Evolutionary conservation across 176 grass and related monocot species (phyloP).

Genomic region (Oryza rufipogon): DNA sequence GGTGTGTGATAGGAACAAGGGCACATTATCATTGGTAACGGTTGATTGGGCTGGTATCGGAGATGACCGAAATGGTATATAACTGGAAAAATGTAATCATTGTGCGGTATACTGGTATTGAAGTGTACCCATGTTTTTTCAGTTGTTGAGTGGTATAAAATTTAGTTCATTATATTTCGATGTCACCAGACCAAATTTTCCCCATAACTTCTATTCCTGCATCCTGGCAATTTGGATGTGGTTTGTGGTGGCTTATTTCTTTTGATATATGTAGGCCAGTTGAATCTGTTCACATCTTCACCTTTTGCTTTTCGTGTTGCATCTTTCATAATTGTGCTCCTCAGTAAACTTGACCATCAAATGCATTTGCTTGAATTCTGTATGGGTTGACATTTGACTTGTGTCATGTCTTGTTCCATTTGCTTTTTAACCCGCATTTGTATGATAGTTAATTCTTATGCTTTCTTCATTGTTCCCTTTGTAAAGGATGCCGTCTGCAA

Average conservation of each 20-base stretch:
- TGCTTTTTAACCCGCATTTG: background rate
- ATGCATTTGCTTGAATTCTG: conserved; percentile 4
- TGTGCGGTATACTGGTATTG: too few species aligned
- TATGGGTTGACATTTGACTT: background rate
- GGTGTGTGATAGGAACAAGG: background rate
- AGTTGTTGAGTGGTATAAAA: too few species aligned
- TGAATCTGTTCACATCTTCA: background rate
- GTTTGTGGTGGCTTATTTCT: conserved; percentile 23
- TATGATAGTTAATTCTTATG: conserved; percentile 35
- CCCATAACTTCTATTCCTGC: background rate
- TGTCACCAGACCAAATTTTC: background rate
- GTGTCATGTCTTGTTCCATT: background rate
- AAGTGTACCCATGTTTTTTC: too few species aligned
- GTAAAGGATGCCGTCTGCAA: conserved; percentile 58
- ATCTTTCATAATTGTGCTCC: background rate
- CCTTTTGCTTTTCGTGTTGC: conserved; percentile 7
- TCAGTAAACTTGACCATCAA: background rate
- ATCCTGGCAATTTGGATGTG: background rate
- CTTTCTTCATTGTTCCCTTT: conserved; percentile 24
- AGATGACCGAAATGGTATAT: background rate
- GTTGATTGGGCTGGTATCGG: background rate
- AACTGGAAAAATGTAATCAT: background rate
- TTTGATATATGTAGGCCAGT: conserved; percentile 20
- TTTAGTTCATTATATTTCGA: background rate
- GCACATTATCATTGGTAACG: background rate